Conservation (phyloP, 2,329 filamentous ascomycete genomes). For the Sporothrix euskadiensis region DNA sequence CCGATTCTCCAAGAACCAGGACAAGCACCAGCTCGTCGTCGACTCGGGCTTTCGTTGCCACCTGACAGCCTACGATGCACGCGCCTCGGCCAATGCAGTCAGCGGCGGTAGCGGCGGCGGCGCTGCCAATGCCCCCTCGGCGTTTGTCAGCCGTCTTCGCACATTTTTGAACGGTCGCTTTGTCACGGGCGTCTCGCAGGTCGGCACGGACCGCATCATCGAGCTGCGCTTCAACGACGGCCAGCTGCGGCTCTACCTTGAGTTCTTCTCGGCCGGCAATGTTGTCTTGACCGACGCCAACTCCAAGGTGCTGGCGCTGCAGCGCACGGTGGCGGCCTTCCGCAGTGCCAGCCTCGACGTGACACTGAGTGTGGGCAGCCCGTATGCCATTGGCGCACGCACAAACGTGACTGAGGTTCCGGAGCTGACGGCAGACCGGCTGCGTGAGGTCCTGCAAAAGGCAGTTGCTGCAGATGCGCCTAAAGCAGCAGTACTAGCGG, state of each 20-base stretch:
- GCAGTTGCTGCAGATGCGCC: slow-evolving; percentile 51
- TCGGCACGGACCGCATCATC: slow-evolving; percentile 91
- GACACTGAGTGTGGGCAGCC: slow-evolving; percentile 32
- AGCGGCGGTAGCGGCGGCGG: slow-evolving; percentile 13
- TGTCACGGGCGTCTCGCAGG: slow-evolving; percentile 76
- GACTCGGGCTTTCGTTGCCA: slow-evolving; percentile 97
- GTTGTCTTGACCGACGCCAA: slow-evolving; percentile 87
- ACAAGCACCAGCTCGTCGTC: slow-evolving; percentile 85
- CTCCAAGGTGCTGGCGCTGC: slow-evolving; percentile 75
- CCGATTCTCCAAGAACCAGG: slow-evolving; percentile 88
- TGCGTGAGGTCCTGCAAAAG: slow-evolving; percentile 67
- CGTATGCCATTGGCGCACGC: slow-evolving; percentile 64
- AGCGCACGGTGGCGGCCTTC: slow-evolving; percentile 51
- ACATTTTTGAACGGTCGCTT: slow-evolving; percentile 86
- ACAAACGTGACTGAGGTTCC: slow-evolving; percentile 82
- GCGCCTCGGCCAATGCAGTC: slow-evolving; percentile 66
- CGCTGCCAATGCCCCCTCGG: slow-evolving; percentile 62
- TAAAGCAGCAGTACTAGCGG: slow-evolving; percentile 34
- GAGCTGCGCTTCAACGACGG: slow-evolving; percentile 93
- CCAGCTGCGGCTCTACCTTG: slow-evolving; percentile 80
- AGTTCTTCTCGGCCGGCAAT: slow-evolving; percentile 95
- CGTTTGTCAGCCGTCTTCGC: slow-evolving; percentile 80
- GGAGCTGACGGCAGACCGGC: slow-evolving; percentile 69
- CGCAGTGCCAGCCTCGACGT: slow-evolving; percentile 33
- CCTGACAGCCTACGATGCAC: slow-evolving; percentile 77